Evolutionary conservation across 805 yeast species (phyloP).

Genomic region (Gaillardinia entomophila): DNA sequence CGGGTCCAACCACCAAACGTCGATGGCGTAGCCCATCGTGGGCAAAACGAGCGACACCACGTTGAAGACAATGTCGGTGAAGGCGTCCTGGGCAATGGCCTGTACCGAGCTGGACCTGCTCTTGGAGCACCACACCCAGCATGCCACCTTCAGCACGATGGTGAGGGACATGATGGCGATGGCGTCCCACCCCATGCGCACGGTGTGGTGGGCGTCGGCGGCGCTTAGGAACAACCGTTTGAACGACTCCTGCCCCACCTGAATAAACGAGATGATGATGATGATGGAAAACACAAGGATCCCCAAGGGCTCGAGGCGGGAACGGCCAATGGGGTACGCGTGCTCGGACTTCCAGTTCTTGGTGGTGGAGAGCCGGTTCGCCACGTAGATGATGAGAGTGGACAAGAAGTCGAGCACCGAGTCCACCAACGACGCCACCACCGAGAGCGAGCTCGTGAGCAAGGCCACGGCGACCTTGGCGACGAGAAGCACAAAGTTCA

Average conservation of each 20-base stretch:
- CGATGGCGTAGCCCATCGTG: slow-evolving; percentile 44
- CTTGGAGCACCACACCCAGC: slow-evolving; percentile 59
- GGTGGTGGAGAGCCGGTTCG: slow-evolving; percentile 44
- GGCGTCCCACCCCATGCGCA: slow-evolving; percentile 45
- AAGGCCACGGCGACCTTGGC: slow-evolving; percentile 59
- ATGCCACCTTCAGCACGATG: slow-evolving; percentile 50
- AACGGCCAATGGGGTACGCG: slow-evolving; percentile 63
- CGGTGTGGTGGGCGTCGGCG: slow-evolving; percentile 31
- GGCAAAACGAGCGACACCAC: slow-evolving; percentile 69
- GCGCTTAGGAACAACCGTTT: slow-evolving; percentile 36
- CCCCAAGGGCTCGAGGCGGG: slow-evolving; percentile 73
- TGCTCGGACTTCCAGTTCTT: slow-evolving; percentile 42
- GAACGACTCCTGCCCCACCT: slow-evolving; percentile 63
- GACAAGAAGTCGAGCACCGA: slow-evolving; percentile 70
- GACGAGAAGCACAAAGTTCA: slow-evolving; percentile 52
- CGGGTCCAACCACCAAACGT: slow-evolving; percentile 70
- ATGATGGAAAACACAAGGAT: slow-evolving; percentile 67
- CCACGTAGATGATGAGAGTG: slow-evolving; percentile 62
- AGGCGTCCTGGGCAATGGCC: slow-evolving; percentile 79
- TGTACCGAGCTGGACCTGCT: slow-evolving; percentile 63
- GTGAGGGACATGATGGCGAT: slow-evolving; percentile 58
- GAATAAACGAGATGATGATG: slow-evolving; percentile 65
- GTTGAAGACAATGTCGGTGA: slow-evolving; percentile 73
- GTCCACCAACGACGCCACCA: slow-evolving; percentile 74
- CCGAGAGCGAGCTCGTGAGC: slow-evolving; percentile 67